A percentile compares a stretch with the other conserved stretches of the same genome.
phyloP scores from a whole-genome alignment of 495 filamentous ascomycete species.

The Collariella sp. region DNA sequence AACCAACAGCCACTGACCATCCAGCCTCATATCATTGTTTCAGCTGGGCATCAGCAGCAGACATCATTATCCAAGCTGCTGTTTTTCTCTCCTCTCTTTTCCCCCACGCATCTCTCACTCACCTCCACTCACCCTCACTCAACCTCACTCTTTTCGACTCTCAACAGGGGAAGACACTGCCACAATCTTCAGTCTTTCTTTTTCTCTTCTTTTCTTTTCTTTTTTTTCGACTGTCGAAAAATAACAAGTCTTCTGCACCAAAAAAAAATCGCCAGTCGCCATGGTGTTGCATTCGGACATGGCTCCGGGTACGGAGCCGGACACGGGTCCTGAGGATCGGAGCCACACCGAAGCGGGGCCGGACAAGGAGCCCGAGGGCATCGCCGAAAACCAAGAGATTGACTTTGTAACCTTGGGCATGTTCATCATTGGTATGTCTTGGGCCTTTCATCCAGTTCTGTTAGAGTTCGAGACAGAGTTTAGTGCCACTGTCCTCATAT shows the following conservation, averaged over 20 bases:
- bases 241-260: background rate
- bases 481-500: background rate
- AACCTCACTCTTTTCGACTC: too few species aligned
- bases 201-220: background rate
- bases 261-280: background rate
- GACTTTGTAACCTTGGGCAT: constrained; percentile 88
- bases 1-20: background rate
- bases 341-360: background rate
- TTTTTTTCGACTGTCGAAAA: background rate
- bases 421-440: constrained; percentile 78
- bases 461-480: too few species aligned
- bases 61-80: background rate
- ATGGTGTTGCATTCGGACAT: background rate
- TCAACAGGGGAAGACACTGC: too few species aligned
- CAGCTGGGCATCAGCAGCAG: background rate
- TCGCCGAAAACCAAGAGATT: constrained; percentile 36
- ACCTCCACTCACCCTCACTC: too few species aligned
- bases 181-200: background rate
- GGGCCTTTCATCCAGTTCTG: background rate
- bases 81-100: background rate
- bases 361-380: background rate
- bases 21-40: background rate
- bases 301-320: background rate
- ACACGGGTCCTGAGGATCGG: background rate
- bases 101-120: too few species aligned